These are phyloP conservation scores for Exophiala oligosperma DNA, from an alignment of 2,329 filamentous ascomycete species.

Conservation along the genomic window DNA sequence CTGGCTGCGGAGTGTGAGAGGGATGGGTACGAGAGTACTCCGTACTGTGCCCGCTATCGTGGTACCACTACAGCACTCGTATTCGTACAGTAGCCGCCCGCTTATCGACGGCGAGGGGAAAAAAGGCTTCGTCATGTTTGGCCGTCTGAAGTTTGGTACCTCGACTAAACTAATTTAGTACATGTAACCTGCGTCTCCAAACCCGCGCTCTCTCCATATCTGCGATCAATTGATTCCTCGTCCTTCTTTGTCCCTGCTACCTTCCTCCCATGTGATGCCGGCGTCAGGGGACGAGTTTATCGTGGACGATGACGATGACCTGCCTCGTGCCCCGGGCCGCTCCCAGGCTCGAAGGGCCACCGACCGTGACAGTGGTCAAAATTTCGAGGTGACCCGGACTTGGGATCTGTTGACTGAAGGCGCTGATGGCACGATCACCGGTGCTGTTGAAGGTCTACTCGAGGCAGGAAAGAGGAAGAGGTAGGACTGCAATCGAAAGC, in stretches of 20 bases:
- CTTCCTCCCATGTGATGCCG: conserved; percentile 29
- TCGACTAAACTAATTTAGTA: neutral
- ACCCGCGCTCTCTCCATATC: conserved; percentile 41
- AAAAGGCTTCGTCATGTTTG: too few relatives aligned
- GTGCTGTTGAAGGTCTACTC: conserved; percentile 68
- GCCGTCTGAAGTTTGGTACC: too few relatives aligned
- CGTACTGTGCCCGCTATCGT: too few relatives aligned
- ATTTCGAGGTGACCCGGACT: conserved; percentile 51
- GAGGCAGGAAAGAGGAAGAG: conserved; percentile 80
- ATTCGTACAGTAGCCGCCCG: too few relatives aligned
- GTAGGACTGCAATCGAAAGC: conserved; percentile 38
- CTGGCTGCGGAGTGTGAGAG: too few relatives aligned
- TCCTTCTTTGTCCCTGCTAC: neutral
- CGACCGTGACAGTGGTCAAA: conserved; percentile 39
- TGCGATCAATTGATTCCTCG: conserved; percentile 13
- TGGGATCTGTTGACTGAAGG: conserved; percentile 74
- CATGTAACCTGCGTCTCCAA: conserved; percentile 30
- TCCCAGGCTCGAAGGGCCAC: conserved; percentile 21
- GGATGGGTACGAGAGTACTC: too few relatives aligned
- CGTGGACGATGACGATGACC: conserved; percentile 44
- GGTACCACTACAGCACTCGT: too few relatives aligned
- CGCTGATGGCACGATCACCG: conserved; percentile 74
- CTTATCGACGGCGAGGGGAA: too few relatives aligned
- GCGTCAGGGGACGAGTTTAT: conserved; percentile 50
- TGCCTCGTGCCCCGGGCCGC: conserved; percentile 24